Base-by-base conservation (phyloP, 1,284 basidiomycete species). In the Pulveroboletus sp. region DNA sequence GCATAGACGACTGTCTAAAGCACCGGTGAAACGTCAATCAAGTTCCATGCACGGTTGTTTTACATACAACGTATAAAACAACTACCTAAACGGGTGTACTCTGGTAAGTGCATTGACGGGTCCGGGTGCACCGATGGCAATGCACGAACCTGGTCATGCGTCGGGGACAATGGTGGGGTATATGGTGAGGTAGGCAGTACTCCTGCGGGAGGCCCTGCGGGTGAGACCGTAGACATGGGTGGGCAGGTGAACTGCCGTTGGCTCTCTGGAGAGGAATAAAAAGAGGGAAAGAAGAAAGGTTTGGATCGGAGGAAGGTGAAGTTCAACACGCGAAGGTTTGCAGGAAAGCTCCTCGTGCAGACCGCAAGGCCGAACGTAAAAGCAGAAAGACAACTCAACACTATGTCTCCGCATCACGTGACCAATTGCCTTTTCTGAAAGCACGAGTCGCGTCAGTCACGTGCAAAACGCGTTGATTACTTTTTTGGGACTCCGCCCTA, bases 1-100 rank as follows among this genome's bases (percentile, higher is more conserved):
- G 84, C 79, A 75, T 86, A 90, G 49, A 90, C 87, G 46, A 89
- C 82, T 52, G 89, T 86, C 88, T 91, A 65, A 32, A 54, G 42
- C 26, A 40, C 52, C 50, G 8, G 57, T 64, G 39, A 58, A 55
- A 47, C 40, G 41, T 63, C 46, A 59, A 52, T 15, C 21, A 42
- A 46, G 47, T 56, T 58, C 29, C 50, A 52, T 54, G 45, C 35
- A 54, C 32, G 48, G 45, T 50, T 44, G 57, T 42, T 60, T 42
- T 39, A 81, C 87, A 65, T 73, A 90, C 88, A 56, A 89, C 86
- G 65, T 89, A 91, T 61, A 91, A 75, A 24, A 84, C 79, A 51
- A 84, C 82, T 56, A 83, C 77, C 83, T 85, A 62, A 54, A 62
- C 52, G 50, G 50, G 53, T 35, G 53, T 52, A 53, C 61, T 50